phyloP scores from a whole-genome alignment of 2,329 filamentous ascomycete species.

The Endothia cerciana region DNA sequence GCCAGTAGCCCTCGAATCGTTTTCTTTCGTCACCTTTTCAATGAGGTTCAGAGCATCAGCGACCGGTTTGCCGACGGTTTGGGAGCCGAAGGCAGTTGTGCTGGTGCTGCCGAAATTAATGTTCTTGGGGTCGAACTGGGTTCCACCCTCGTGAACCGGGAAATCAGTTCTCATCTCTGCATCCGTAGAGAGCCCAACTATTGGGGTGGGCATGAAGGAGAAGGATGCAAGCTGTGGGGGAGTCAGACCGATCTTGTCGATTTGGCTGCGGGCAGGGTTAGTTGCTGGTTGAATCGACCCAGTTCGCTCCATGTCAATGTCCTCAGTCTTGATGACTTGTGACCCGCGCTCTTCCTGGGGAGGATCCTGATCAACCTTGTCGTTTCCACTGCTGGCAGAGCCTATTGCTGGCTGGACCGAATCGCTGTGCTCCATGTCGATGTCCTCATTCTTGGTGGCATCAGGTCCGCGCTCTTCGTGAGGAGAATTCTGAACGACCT shows the following conservation, averaged over 20 bases:
- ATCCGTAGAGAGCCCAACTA: background rate
- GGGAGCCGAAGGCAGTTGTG: background rate
- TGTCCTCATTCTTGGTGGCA: background rate
- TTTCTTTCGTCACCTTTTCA: too few relatives aligned
- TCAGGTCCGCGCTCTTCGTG: too few relatives aligned
- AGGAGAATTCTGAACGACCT: too few relatives aligned
- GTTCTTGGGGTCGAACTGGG: background rate
- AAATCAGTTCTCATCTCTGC: background rate
- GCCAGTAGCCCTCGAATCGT: background rate
- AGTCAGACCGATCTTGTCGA: too few relatives aligned
- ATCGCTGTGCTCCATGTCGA: constrained; percentile 1
- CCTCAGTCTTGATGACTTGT: background rate
- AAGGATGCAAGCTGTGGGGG: too few relatives aligned
- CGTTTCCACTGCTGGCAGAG: too few relatives aligned
- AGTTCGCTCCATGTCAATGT: background rate
- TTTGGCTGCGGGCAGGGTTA: background rate
- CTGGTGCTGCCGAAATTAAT: background rate
- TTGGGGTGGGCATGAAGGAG: background rate
- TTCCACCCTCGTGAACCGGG: background rate
- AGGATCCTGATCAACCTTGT: too few relatives aligned
- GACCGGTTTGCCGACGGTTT: background rate
- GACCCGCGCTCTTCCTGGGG: too few relatives aligned
- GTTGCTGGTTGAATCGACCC: background rate
- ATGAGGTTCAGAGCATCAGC: too few relatives aligned
- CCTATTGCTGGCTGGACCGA: too few relatives aligned